Evolutionary conservation across 2,329 filamentous ascomycete genomes (phyloP).

Genomic region (Aureobasidium namibiae): DNA sequence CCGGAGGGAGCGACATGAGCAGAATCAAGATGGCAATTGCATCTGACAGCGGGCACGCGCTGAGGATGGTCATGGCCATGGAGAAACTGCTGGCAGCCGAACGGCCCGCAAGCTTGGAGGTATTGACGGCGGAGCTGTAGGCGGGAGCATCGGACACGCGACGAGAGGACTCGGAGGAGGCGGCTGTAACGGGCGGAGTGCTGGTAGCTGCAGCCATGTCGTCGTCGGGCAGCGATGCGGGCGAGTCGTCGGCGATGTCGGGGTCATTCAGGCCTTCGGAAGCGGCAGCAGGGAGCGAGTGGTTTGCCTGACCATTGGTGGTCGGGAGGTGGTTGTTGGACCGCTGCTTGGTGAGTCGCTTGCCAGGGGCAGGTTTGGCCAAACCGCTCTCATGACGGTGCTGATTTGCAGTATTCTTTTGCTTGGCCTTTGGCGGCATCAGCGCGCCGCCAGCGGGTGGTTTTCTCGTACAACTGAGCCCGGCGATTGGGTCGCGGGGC

Average conservation of each 20-base stretch:
- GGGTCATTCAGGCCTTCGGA: conserved; percentile 17
- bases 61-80: conserved; percentile 76
- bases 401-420: conserved; percentile 35
- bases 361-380: conserved; percentile 58
- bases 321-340: conserved; percentile 29
- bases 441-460: conserved; percentile 23
- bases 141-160: conserved; percentile 12
- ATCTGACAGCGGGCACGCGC: conserved; percentile 83
- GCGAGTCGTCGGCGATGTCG: conserved; percentile 13
- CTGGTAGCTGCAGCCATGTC: conserved; percentile 7
- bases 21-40: conserved; percentile 96
- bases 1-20: conserved; percentile 82
- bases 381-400: conserved; percentile 78
- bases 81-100: conserved; percentile 61
- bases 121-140: conserved; percentile 44
- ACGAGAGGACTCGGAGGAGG: conserved; percentile 10
- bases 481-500: conserved; percentile 9
- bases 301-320: conserved; percentile 8
- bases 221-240: conserved; percentile 11
- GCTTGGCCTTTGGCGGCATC: conserved; percentile 43
- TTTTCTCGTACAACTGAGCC: conserved; percentile 11
- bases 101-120: conserved; percentile 8
- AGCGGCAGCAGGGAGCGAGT: conserved; percentile 26
- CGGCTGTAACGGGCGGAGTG: not conserved
- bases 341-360: conserved; percentile 48